phyloP scores from a whole-genome alignment of 1,139 yeast species.

The Blastobotrys apis region DNA sequence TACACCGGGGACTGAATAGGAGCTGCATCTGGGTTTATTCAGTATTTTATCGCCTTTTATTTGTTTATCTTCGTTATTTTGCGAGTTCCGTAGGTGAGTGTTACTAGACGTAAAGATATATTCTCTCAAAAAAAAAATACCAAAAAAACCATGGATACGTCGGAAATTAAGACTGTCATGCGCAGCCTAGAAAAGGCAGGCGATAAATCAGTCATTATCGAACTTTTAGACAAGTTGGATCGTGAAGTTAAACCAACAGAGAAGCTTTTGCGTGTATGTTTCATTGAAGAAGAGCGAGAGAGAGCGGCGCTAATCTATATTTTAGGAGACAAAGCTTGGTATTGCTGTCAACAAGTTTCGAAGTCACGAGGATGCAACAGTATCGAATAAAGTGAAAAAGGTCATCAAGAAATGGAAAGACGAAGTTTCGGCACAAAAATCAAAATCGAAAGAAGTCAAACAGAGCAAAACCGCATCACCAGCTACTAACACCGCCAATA shows the following conservation, averaged over 20 bases:
- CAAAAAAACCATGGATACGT: constrained; percentile 42
- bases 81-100: background rate
- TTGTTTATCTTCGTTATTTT: background rate
- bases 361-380: constrained; percentile 59
- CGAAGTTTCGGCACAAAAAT: constrained; percentile 73
- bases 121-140: background rate
- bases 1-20: background rate
- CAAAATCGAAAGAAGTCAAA: constrained; percentile 24
- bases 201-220: constrained; percentile 62
- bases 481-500: constrained; percentile 18
- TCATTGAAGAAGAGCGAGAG: background rate
- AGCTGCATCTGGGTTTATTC: background rate
- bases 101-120: background rate
- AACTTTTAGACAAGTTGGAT: constrained; percentile 61
- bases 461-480: constrained; percentile 26
- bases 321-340: constrained; percentile 90
- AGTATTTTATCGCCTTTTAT: background rate
- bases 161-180: constrained; percentile 68
- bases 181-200: constrained; percentile 68
- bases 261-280: constrained; percentile 58
- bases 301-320: background rate
- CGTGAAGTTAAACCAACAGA: constrained; percentile 82
- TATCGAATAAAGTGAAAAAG: constrained; percentile 67
- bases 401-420: constrained; percentile 90
- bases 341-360: constrained; percentile 90